phyloP scores from a whole-genome alignment of 495 filamentous ascomycete species.

The Talaromyces nanjingensis region DNA sequence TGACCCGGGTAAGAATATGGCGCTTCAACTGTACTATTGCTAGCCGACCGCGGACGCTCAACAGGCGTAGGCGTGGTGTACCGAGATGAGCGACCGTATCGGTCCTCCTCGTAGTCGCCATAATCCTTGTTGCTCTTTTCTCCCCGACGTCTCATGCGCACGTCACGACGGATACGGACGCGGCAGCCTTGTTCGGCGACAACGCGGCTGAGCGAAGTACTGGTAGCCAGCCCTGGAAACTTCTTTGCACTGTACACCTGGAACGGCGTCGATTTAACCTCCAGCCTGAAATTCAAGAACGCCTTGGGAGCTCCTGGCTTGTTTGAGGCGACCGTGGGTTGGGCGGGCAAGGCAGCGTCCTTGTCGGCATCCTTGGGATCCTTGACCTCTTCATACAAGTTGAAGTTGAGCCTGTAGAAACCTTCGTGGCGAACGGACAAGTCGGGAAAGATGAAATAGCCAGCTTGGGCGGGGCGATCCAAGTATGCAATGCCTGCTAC shows the following conservation, averaged over 20 bases:
- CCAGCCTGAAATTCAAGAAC: constrained; percentile 63
- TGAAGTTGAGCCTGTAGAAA: constrained; percentile 80
- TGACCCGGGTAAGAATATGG: constrained; percentile 25
- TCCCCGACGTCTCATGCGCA: constrained; percentile 88
- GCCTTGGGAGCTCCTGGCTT: constrained; percentile 33
- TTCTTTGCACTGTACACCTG: constrained; percentile 96
- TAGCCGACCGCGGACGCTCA: constrained; percentile 66
- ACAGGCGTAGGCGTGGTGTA: constrained; percentile 42
- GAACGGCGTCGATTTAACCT: constrained; percentile 84
- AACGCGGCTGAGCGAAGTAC: constrained; percentile 78
- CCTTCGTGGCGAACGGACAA: constrained; percentile 95
- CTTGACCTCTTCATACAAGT: constrained; percentile 89
- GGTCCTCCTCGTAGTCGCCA: constrained; percentile 59
- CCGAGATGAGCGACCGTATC: constrained; percentile 55
- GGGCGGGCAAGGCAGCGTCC: constrained; percentile 29
- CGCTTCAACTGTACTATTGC: constrained; percentile 57
- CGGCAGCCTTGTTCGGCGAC: constrained; percentile 97
- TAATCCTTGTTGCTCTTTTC: constrained; percentile 56
- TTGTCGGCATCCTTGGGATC: constrained; percentile 60
- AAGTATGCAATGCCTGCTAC: constrained; percentile 96
- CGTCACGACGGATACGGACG: constrained; percentile 92
- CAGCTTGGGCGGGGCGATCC: constrained; percentile 82
- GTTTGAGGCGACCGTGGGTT: constrained; percentile 11
- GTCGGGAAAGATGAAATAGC: constrained; percentile 98
- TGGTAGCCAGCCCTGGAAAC: constrained; percentile 91